Conservation (phyloP, 306 rosid genomes). For the Citrullus amarus region DNA sequence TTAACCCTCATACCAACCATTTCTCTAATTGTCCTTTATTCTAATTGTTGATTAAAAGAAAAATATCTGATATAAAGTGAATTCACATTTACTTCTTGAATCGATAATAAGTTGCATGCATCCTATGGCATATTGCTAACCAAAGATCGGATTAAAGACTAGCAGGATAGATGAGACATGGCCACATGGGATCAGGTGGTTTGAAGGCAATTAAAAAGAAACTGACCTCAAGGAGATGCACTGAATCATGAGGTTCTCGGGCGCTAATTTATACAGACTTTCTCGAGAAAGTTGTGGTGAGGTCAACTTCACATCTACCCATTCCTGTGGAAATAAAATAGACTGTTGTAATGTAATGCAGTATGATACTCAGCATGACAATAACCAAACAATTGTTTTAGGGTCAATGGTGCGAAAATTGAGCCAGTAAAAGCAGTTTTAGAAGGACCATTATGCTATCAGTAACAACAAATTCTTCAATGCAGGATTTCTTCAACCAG, state of each 20-base stretch:
- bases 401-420: background rate
- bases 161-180: background rate
- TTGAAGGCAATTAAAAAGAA: background rate
- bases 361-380: background rate
- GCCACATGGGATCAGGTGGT: background rate
- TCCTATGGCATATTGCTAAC: background rate
- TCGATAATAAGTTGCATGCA: background rate
- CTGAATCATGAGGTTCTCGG: conserved; percentile 39
- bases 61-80: background rate
- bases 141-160: background rate
- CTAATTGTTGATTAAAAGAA: background rate
- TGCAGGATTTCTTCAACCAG: background rate
- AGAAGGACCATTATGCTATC: background rate
- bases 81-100: background rate
- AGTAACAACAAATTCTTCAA: background rate
- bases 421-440: background rate
- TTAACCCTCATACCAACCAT: background rate
- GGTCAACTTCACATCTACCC: conserved; percentile 74
- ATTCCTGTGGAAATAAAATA: conserved; percentile 33
- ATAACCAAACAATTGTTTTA: background rate
- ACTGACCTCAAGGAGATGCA: conserved; percentile 37
- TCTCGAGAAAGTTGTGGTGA: conserved; percentile 87
- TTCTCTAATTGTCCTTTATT: background rate
- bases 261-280: conserved; percentile 45
- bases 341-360: background rate